Evolutionary conservation across 768 basidiomycete species (phyloP).

Genomic region (Rhizopogon vesiculosus): DNA sequence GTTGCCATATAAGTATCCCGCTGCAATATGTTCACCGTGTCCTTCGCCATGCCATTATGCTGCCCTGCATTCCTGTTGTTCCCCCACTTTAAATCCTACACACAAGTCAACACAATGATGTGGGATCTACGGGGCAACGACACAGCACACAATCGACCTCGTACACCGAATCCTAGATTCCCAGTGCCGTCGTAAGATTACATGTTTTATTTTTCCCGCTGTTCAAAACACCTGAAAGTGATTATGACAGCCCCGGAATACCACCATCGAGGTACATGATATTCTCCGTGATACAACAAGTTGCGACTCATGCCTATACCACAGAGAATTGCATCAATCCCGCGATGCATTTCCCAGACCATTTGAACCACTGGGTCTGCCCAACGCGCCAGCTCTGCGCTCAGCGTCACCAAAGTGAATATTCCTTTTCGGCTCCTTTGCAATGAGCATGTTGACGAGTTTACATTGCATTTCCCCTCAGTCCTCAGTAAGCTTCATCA

Average conservation of each 20-base stretch:
- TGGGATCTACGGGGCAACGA: constrained; percentile 22
- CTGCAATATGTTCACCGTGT: constrained; percentile 2
- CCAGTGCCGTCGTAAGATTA: constrained; percentile 14
- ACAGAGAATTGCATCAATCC: constrained; percentile 11
- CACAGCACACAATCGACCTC: constrained; percentile 7
- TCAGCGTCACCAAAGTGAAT: constrained; percentile 17
- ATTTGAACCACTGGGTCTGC: constrained; percentile 14
- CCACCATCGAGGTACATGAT: constrained; percentile 12
- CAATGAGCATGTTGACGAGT: constrained; percentile 4
- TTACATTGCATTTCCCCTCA: constrained; percentile 1
- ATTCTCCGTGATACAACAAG: background rate
- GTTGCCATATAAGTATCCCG: constrained; percentile 21
- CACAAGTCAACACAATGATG: constrained; percentile 24
- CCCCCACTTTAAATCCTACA: constrained; percentile 29
- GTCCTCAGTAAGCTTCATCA: constrained; percentile 21
- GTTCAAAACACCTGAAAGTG: background rate
- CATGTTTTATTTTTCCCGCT: background rate
- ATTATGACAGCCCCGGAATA: constrained; percentile 6
- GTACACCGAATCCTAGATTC: constrained; percentile 10
- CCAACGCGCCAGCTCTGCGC: constrained; percentile 12
- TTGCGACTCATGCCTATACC: background rate
- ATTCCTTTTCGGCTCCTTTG: background rate
- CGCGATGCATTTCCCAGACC: constrained; percentile 11
- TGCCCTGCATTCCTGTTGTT: constrained; percentile 26
- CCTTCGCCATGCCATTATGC: constrained; percentile 23